These are phyloP conservation scores for Obba rivulosa DNA, from an alignment of 768 basidiomycete genomes.

Conservation along the genomic window DNA sequence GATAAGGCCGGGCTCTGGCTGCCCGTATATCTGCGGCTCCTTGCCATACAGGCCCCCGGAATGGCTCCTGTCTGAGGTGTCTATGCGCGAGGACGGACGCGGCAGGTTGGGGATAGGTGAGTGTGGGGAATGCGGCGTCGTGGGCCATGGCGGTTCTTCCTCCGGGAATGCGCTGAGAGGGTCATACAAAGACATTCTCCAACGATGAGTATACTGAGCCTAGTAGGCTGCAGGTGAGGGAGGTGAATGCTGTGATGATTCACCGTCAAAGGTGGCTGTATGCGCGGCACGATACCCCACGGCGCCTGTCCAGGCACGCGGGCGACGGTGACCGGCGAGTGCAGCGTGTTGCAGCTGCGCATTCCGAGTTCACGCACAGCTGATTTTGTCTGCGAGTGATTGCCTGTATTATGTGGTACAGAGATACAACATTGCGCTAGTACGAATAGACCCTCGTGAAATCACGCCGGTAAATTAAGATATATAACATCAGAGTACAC, in stretches of 20 bases:
- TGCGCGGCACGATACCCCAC: too few relatives aligned
- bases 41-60: slow-evolving; percentile 62
- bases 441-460: not conserved
- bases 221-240: too few relatives aligned
- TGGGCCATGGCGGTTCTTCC: slow-evolving; percentile 69
- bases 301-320: too few relatives aligned
- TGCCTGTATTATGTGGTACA: not conserved
- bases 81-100: slow-evolving; percentile 41
- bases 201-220: not conserved
- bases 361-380: too few relatives aligned
- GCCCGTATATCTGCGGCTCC: slow-evolving; percentile 83
- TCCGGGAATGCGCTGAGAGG: slow-evolving; percentile 59
- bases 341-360: too few relatives aligned
- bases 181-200: slow-evolving; percentile 52
- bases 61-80: slow-evolving; percentile 47
- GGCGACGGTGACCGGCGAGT: too few relatives aligned
- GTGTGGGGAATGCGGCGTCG: slow-evolving; percentile 69
- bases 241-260: too few relatives aligned
- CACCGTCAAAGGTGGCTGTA: too few relatives aligned
- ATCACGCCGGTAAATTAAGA: not conserved
- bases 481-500: not conserved
- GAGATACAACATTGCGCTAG: not conserved
- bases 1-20: slow-evolving; percentile 77
- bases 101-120: slow-evolving; percentile 69
- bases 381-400: not conserved